Conservation (phyloP, 495 filamentous ascomycete genomes). For the Daldinia grandis region DNA sequence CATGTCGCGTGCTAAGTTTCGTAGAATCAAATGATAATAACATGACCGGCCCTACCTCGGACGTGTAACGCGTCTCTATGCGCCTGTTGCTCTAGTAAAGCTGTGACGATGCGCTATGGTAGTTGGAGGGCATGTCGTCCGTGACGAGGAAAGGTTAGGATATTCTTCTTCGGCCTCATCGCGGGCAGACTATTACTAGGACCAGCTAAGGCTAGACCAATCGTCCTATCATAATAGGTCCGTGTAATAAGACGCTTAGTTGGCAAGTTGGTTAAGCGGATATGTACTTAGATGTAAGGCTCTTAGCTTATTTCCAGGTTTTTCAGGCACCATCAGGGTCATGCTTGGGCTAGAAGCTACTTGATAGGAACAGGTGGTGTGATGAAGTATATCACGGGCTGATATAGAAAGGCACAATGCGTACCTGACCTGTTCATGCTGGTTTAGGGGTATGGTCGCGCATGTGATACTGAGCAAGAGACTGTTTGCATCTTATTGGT, state of each 20-base stretch:
- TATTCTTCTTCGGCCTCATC: constrained; percentile 23
- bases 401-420: constrained; percentile 26
- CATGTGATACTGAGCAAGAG: no score
- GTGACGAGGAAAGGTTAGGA: background rate
- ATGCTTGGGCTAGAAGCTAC: background rate
- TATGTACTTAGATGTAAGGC: background rate
- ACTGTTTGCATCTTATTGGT: background rate
- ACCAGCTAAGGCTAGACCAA: background rate
- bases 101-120: background rate
- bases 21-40: constrained; percentile 2
- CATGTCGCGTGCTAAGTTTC: background rate
- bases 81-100: background rate
- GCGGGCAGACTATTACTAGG: constrained; percentile 17
- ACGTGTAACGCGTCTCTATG: background rate
- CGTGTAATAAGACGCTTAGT: background rate
- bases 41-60: constrained; percentile 23
- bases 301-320: background rate
- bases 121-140: background rate
- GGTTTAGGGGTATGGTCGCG: background rate
- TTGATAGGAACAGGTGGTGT: background rate
- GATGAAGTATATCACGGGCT: constrained; percentile 16
- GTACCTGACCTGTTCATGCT: background rate
- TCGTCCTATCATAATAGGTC: background rate
- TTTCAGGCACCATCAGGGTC: background rate
- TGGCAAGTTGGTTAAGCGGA: background rate